Evolutionary conservation across 2,329 filamentous ascomycete genomes (phyloP).

Genomic region (Aureobasidium leucospermi): DNA sequence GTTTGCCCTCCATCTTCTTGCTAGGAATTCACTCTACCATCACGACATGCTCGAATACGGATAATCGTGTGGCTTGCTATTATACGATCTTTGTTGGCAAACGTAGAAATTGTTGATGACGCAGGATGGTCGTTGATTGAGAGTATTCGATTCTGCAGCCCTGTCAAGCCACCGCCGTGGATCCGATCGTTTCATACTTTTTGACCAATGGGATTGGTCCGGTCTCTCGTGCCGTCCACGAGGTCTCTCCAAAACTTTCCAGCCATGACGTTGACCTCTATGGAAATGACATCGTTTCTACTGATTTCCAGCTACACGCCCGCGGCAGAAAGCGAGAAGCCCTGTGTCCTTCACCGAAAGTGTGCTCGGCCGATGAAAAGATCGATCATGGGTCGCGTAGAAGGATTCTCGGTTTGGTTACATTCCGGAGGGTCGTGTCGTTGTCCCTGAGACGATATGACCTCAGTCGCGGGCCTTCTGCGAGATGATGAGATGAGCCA

Average conservation of each 20-base stretch:
- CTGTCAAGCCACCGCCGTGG: slow-evolving; percentile 8
- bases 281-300: background rate
- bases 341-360: background rate
- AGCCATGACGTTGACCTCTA: background rate
- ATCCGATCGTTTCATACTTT: background rate
- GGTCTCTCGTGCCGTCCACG: background rate
- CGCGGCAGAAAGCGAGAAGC: background rate
- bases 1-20: background rate
- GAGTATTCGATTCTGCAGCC: background rate
- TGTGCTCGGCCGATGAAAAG: background rate
- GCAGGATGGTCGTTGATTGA: background rate
- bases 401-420: background rate
- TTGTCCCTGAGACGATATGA: slow-evolving; percentile 2
- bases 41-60: too few relatives aligned
- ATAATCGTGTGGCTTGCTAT: too few relatives aligned
- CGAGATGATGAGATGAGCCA: background rate
- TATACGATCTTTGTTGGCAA: background rate
- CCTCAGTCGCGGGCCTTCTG: slow-evolving; percentile 4
- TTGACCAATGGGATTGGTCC: background rate
- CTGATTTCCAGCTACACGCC: background rate
- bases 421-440: background rate
- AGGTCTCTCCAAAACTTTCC: background rate
- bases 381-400: slow-evolving; percentile 4
- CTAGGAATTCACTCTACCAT: too few relatives aligned
- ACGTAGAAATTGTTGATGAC: background rate